These are phyloP conservation scores for Fusarium sp. DNA, from an alignment of 2,329 filamentous ascomycete genomes.

Conservation along the genomic window DNA sequence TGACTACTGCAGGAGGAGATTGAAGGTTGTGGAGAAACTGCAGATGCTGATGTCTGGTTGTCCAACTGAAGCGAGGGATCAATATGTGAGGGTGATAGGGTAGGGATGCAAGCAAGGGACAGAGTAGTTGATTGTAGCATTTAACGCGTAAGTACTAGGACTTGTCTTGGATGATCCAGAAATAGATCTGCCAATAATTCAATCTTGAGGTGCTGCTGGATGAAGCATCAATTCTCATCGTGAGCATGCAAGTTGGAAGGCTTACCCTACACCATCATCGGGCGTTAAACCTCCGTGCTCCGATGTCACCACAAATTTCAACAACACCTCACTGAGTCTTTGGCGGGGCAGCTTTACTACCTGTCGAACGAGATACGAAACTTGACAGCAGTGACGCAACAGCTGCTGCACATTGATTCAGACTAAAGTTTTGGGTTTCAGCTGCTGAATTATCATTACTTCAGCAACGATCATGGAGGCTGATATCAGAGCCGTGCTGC, in stretches of 20 bases:
- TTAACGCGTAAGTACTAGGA: slow-evolving; percentile 9
- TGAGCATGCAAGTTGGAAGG: background rate
- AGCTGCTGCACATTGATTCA: background rate
- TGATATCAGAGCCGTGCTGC: slow-evolving; percentile 86
- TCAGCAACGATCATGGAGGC: slow-evolving; percentile 75
- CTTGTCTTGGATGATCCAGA: background rate
- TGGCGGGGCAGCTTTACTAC: slow-evolving; percentile 39
- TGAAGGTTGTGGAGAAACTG: slow-evolving; percentile 14
- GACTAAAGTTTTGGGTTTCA: background rate
- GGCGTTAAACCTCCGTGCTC: slow-evolving; percentile 23
- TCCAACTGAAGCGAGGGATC: slow-evolving; percentile 1
- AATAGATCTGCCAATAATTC: slow-evolving; percentile 1
- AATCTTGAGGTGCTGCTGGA: background rate
- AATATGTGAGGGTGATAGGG: slow-evolving; percentile 2
- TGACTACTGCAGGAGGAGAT: slow-evolving; percentile 43
- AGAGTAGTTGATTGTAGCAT: background rate
- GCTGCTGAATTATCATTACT: background rate
- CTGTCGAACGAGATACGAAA: slow-evolving; percentile 19
- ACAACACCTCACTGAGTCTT: slow-evolving; percentile 28
- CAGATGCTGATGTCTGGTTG: slow-evolving; percentile 2
- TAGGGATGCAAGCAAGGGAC: slow-evolving; percentile 12
- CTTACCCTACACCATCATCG: slow-evolving; percentile 35
- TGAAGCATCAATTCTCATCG: background rate
- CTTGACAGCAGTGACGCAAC: slow-evolving; percentile 7
- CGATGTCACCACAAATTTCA: slow-evolving; percentile 43